Evolutionary conservation across 2,329 filamentous ascomycete genomes (phyloP).

Genomic region (Pseudocercospora crystallina): DNA sequence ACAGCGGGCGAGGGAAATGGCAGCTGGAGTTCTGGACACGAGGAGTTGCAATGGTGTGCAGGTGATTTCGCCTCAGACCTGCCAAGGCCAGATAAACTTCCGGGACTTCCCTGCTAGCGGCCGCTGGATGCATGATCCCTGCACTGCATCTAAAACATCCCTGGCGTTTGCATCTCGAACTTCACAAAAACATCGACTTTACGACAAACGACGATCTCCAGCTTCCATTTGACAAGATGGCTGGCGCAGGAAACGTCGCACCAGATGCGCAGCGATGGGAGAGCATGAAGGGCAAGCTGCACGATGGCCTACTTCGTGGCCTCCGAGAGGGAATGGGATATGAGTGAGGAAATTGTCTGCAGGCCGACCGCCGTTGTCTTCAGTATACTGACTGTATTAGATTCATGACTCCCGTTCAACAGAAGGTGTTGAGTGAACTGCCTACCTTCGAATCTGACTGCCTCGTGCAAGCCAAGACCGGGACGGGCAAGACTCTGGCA

Average conservation of each 20-base stretch:
- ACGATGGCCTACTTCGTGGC: slow-evolving; percentile 23
- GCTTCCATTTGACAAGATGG: slow-evolving; percentile 5
- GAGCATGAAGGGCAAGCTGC: slow-evolving; percentile 26
- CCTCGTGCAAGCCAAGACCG: slow-evolving; percentile 71
- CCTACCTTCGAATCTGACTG: slow-evolving; percentile 52
- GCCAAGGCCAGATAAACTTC: too few relatives aligned
- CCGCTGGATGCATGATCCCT: too few relatives aligned
- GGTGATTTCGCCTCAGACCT: too few relatives aligned
- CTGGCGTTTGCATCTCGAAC: too few relatives aligned
- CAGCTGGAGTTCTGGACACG: too few relatives aligned
- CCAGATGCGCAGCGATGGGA: slow-evolving; percentile 22
- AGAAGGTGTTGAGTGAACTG: slow-evolving; percentile 53
- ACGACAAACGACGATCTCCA: too few relatives aligned
- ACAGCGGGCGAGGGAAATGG: too few relatives aligned
- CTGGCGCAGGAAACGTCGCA: slow-evolving; percentile 5
- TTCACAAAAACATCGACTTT: too few relatives aligned
- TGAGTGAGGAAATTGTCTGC: slow-evolving; percentile 21
- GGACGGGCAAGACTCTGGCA: slow-evolving; percentile 92
- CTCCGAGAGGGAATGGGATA: slow-evolving; percentile 22
- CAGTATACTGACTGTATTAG: slow-evolving; percentile 40
- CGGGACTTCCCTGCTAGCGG: too few relatives aligned
- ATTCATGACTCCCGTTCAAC: slow-evolving; percentile 56
- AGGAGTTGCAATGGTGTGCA: too few relatives aligned
- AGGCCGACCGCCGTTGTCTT: slow-evolving; percentile 2
- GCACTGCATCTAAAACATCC: too few relatives aligned